A percentile compares a stretch with the other conserved stretches of the same genome.
phyloP scores from a whole-genome alignment of 1,139 yeast genomes.

The Lodderomyces jiufengensis region DNA sequence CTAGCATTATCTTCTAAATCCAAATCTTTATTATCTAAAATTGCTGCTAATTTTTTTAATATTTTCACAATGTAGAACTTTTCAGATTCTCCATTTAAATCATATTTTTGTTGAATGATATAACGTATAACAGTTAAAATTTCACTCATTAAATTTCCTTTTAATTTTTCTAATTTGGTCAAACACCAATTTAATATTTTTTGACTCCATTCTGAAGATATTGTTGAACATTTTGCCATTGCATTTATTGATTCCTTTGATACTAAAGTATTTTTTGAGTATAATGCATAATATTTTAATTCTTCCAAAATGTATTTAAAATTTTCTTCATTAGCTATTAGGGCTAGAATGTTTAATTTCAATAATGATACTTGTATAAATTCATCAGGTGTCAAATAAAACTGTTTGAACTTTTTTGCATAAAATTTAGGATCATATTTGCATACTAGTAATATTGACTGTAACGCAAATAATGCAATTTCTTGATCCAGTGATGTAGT shows the following conservation, averaged over 20 bases:
- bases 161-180: constrained; percentile 25
- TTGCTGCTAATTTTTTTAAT: constrained; percentile 34
- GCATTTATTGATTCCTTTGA: constrained; percentile 58
- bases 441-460: constrained; percentile 37
- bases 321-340: constrained; percentile 51
- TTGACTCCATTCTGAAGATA: constrained; percentile 34
- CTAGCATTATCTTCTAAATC: constrained; percentile 53
- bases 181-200: constrained; percentile 43
- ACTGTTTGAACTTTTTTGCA: constrained; percentile 44
- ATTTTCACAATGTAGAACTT: constrained; percentile 29
- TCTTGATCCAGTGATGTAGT: constrained; percentile 30
- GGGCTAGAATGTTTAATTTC: constrained; percentile 65
- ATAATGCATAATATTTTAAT: constrained; percentile 60
- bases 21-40: constrained; percentile 23
- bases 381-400: constrained; percentile 63
- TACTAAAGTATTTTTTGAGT: constrained; percentile 28
- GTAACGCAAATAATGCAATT: constrained; percentile 33
- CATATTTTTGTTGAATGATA: constrained; percentile 57
- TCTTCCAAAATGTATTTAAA: constrained; percentile 58
- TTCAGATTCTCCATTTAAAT: constrained; percentile 19
- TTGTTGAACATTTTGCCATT: constrained; percentile 49
- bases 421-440: constrained; percentile 43
- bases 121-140: constrained; percentile 66
- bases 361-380: constrained; percentile 39
- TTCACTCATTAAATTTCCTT: constrained; percentile 48